Evolutionary conservation across 2,329 filamentous ascomycete species (phyloP).

Genomic region (Hypoxylon sp.): DNA sequence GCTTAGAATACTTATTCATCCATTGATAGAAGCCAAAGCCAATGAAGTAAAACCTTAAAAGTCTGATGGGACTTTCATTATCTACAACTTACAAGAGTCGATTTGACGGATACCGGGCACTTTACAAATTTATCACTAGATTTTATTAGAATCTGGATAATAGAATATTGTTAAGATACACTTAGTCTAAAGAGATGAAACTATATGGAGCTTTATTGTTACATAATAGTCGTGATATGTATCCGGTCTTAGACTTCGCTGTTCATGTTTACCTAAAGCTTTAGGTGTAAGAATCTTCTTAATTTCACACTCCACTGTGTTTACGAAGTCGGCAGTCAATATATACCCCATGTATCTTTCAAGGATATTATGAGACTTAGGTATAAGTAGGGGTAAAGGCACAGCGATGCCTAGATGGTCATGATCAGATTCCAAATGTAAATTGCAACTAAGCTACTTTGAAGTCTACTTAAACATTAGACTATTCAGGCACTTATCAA

Average conservation of each 20-base stretch:
- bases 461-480: not conserved
- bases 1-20: not conserved
- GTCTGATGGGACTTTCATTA: no score
- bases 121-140: no score
- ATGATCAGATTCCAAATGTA: no score
- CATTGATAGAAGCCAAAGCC: not conserved
- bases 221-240: not conserved
- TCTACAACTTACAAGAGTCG: no score
- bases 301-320: not conserved
- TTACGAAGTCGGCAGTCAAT: not conserved
- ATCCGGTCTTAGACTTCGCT: not conserved
- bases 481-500: constrained; percentile 21
- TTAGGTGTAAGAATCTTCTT: no score
- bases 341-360: not conserved
- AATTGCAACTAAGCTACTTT: no score
- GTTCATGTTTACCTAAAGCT: no score
- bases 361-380: not conserved
- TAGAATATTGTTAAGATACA: not conserved
- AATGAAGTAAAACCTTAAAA: no score
- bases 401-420: not conserved
- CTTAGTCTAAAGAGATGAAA: not conserved
- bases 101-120: no score
- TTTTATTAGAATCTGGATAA: no score
- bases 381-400: no score
- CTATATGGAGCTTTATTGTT: not conserved